These are phyloP conservation scores for Fusarium sp. DNA, from an alignment of 2,329 filamentous ascomycete species.

Conservation along the genomic window DNA sequence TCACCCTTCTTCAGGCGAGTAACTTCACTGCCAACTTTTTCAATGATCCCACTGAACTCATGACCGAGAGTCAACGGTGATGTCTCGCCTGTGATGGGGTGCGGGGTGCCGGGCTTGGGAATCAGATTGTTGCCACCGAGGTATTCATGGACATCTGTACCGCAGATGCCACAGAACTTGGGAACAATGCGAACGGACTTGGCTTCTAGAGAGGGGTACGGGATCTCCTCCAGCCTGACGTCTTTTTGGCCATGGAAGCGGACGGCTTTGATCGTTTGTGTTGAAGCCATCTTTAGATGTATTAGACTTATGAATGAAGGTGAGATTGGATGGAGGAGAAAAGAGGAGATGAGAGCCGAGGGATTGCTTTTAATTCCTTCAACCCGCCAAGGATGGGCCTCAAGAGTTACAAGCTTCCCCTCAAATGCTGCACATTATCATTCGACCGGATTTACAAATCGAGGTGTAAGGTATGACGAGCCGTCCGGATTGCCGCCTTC, in stretches of 20 bases:
- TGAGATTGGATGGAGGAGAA: neutral
- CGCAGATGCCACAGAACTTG: constrained; percentile 23
- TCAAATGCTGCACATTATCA: neutral
- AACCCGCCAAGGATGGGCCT: neutral
- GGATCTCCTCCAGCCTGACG: constrained; percentile 11
- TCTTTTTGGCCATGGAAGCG: constrained; percentile 21
- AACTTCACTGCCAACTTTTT: constrained; percentile 26
- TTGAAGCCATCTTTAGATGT: neutral
- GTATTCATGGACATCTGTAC: constrained; percentile 28
- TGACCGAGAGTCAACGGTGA: constrained; percentile 23
- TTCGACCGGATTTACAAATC: neutral
- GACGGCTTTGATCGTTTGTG: constrained; percentile 14
- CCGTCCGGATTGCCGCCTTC: neutral
- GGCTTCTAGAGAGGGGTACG: neutral
- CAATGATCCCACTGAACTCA: constrained; percentile 21
- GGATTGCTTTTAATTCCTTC: neutral
- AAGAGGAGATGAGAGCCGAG: neutral
- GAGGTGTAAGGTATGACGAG: neutral
- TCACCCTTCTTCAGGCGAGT: constrained; percentile 13
- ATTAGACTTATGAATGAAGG: neutral
- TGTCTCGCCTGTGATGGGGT: constrained; percentile 23
- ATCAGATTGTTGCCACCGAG: constrained; percentile 30
- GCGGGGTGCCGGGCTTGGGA: constrained; percentile 28
- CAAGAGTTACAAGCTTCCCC: neutral
- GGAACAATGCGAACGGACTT: constrained; percentile 10